phyloP scores from a whole-genome alignment of 129 eudicot species.

The Pseudognaphalium luteoalbum region DNA sequence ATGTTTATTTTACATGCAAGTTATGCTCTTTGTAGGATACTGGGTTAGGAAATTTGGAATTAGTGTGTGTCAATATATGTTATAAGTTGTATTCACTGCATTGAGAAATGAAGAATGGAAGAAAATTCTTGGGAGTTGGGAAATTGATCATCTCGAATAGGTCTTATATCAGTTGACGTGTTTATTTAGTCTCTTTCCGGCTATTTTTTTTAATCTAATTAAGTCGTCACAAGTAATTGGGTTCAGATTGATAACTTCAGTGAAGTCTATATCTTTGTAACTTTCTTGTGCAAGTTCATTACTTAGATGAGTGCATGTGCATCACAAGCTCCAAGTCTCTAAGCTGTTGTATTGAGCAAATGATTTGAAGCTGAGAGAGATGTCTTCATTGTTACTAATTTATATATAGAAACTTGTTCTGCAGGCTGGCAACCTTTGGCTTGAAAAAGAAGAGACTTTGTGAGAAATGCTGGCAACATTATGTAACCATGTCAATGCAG shows the following conservation, averaged over 20 bases:
- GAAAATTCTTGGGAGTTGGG: too few species aligned
- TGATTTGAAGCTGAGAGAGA: neutral
- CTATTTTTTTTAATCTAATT: neutral
- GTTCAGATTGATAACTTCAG: neutral
- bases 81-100: too few species aligned
- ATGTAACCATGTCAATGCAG: slow-evolving; percentile 26
- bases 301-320: neutral
- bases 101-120: too few species aligned
- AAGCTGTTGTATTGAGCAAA: neutral
- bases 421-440: slow-evolving; percentile 27
- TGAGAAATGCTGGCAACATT: slow-evolving; percentile 17
- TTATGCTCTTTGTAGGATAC: too few species aligned
- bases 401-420: slow-evolving; percentile 16
- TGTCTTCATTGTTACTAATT: neutral
- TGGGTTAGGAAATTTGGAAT: too few species aligned
- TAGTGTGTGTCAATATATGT: too few species aligned
- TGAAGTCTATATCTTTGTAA: neutral
- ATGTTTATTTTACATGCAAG: too few species aligned
- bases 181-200: neutral
- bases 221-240: neutral
- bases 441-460: slow-evolving; percentile 15
- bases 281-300: neutral
- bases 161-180: neutral
- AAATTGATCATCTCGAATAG: too few species aligned
- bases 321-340: neutral